Evolutionary conservation across 192 early-diverging fungal genomes (phyloP).

Genomic region (Mortierella hygrophila): DNA sequence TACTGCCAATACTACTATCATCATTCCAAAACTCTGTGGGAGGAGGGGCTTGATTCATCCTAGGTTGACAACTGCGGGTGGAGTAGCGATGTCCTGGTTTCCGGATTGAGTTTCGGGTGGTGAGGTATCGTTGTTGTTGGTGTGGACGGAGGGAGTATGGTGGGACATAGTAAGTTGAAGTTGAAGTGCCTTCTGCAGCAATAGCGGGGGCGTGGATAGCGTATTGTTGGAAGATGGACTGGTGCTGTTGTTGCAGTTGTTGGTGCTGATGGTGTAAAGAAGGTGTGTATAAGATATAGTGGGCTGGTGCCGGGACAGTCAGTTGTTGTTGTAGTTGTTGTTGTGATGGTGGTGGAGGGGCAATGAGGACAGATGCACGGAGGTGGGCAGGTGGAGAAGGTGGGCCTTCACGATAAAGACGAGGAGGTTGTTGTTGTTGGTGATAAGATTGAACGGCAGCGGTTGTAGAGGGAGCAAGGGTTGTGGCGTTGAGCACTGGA

Average conservation of each 20-base stretch:
- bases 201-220: background rate
- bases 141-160: background rate
- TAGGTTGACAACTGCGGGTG: background rate
- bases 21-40: too few species aligned
- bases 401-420: background rate
- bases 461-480: background rate
- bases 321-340: background rate
- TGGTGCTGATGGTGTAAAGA: background rate
- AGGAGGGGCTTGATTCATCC: too few species aligned
- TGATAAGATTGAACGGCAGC: background rate
- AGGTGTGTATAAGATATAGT: too few species aligned
- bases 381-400: conserved; percentile 1
- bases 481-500: background rate
- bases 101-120: background rate
- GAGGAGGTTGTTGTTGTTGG: background rate
- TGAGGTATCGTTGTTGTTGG: background rate
- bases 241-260: background rate
- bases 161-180: background rate
- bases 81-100: background rate
- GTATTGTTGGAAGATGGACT: background rate
- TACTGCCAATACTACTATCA: too few species aligned
- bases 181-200: background rate
- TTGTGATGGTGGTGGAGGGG: background rate
- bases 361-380: background rate
- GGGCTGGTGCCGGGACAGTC: too few species aligned